Conservation (phyloP, 225 moss, liverwort and hornwort species). For the Lunularia cruciata region DNA sequence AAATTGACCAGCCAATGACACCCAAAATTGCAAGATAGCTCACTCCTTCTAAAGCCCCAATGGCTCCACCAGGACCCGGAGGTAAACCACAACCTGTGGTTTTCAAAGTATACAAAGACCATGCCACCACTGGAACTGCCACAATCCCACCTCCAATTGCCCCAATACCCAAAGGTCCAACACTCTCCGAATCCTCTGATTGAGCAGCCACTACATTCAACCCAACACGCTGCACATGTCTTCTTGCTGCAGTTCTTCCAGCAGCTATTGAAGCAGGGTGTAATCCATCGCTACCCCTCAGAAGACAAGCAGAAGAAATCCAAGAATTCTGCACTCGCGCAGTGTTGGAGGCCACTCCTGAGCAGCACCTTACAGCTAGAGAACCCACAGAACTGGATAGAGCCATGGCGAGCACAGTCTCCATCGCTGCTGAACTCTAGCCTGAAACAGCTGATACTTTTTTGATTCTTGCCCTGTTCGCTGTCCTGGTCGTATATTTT, state of each 20-base stretch:
- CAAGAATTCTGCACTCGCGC: not conserved
- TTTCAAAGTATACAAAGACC: constrained; percentile 91
- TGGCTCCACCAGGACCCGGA: constrained; percentile 75
- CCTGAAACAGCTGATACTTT: too few species aligned
- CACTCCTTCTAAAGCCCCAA: constrained; percentile 89
- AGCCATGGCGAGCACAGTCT: constrained; percentile 24
- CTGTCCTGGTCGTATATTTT: too few species aligned
- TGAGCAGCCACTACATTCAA: constrained; percentile 25
- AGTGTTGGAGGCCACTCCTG: not conserved
- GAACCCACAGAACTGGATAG: not conserved
- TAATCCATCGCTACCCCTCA: not conserved
- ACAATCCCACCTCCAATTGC: constrained; percentile 67
- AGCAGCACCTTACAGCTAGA: not conserved
- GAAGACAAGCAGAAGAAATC: not conserved
- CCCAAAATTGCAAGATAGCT: constrained; percentile 74
- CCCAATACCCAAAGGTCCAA: constrained; percentile 51
- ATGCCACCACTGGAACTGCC: constrained; percentile 73
- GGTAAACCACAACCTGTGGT: constrained; percentile 96
- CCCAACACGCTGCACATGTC: not conserved
- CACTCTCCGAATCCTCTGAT: constrained; percentile 50
- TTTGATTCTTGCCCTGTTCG: too few species aligned
- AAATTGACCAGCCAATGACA: constrained; percentile 74
- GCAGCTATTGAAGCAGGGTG: not conserved
- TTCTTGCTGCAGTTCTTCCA: not conserved
- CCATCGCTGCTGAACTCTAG: too few species aligned